Percentiles rank a stretch among this genome's conserved stretches.
phyloP scores from a whole-genome alignment of 2,329 filamentous ascomycete genomes.

The Mariannaea sp. region DNA sequence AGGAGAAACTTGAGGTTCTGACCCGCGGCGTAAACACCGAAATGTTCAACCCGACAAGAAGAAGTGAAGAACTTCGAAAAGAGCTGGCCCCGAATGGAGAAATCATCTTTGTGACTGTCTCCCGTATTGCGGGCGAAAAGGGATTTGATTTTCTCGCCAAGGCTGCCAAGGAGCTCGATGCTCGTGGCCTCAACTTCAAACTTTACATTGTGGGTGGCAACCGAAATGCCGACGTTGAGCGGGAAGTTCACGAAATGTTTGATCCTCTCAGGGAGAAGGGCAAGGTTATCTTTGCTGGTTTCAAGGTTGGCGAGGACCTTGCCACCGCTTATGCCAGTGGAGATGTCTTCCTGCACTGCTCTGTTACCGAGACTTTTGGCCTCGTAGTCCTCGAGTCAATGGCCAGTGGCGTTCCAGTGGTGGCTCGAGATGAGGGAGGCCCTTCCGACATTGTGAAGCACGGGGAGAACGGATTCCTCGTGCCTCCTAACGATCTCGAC shows the following conservation, averaged over 20 bases:
- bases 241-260: conserved; percentile 65
- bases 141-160: conserved; percentile 70
- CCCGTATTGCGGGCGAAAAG: conserved; percentile 71
- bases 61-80: conserved; percentile 56
- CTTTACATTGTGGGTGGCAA: conserved; percentile 72
- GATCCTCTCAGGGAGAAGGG: conserved; percentile 51
- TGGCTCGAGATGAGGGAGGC: conserved; percentile 71
- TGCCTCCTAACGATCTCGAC: conserved; percentile 62
- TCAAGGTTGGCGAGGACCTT: conserved; percentile 63
- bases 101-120: conserved; percentile 68
- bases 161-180: conserved; percentile 58
- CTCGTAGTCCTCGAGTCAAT: conserved; percentile 73
- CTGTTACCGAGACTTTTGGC: conserved; percentile 73
- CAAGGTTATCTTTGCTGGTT: conserved; percentile 69
- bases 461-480: conserved; percentile 63
- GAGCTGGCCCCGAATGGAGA: conserved; percentile 65
- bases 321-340: conserved; percentile 70
- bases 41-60: conserved; percentile 60
- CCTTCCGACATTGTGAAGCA: conserved; percentile 69
- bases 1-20: conserved; percentile 62
- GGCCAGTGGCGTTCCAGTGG: conserved; percentile 71
- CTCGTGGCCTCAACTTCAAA: conserved; percentile 62
- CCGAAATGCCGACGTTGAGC: conserved; percentile 64
- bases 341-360: conserved; percentile 74
- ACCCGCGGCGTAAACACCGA: conserved; percentile 68